phyloP scores from a whole-genome alignment of 176 grass and related monocot genomes.

The Paspalum notatum region DNA sequence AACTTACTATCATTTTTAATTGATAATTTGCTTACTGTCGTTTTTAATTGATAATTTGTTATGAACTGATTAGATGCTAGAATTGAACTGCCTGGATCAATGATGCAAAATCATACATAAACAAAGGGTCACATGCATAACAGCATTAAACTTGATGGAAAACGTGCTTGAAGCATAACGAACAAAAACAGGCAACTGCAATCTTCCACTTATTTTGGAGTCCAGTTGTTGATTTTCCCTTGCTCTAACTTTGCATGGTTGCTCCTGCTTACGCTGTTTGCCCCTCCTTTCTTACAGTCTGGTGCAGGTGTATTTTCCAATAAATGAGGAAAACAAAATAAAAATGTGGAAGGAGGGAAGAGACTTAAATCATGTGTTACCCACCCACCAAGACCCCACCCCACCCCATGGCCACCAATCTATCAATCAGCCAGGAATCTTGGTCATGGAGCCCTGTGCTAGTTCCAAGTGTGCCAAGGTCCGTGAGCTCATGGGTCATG shows the following conservation, averaged over 20 bases:
- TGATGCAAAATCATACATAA: not conserved
- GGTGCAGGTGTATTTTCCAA: not conserved
- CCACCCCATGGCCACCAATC: not conserved
- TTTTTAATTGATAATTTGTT: not conserved
- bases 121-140: not conserved
- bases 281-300: not conserved
- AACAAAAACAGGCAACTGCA: not conserved
- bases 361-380: too few species aligned
- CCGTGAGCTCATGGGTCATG: not conserved
- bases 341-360: too few species aligned
- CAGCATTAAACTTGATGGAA: not conserved
- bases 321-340: too few species aligned
- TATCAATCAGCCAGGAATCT: not conserved
- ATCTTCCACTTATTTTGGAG: too few species aligned
- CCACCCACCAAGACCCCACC: too few species aligned
- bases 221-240: too few species aligned
- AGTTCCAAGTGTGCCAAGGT: not conserved
- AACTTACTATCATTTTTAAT: not conserved
- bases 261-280: not conserved
- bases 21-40: not conserved
- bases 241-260: not conserved
- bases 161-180: not conserved
- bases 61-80: not conserved
- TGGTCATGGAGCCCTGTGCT: not conserved
- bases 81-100: not conserved